A percentile compares a stretch with the other conserved stretches of the same genome.
Evolutionary conservation across 2,329 filamentous ascomycete species (phyloP).

Genomic region (Drechslerella coelobrocha): DNA sequence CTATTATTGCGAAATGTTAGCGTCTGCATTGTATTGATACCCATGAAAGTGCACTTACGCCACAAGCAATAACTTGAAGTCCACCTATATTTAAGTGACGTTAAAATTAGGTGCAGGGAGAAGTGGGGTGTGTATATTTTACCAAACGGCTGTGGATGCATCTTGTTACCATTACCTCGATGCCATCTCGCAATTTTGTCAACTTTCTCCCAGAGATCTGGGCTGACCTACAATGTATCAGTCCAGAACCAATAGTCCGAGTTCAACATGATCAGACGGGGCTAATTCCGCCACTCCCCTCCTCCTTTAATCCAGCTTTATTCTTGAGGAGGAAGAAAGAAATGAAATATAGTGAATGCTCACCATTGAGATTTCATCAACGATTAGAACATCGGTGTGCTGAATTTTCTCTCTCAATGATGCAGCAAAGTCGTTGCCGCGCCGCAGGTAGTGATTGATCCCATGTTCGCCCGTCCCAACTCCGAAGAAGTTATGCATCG

Average conservation of each 20-base stretch:
- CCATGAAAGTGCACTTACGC: conserved; percentile 52
- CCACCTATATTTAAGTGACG: conserved; percentile 58
- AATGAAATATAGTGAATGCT: too few relatives aligned
- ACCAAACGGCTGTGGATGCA: conserved; percentile 57
- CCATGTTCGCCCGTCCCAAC: conserved; percentile 62
- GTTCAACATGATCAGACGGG: conserved; percentile 58
- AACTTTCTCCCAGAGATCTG: conserved; percentile 62
- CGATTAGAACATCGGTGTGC: conserved; percentile 65
- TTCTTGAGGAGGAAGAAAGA: background rate
- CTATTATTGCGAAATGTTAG: background rate
- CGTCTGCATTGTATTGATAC: background rate
- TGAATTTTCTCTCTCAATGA: conserved; percentile 57
- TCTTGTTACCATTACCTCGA: conserved; percentile 8
- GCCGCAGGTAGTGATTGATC: conserved; percentile 43
- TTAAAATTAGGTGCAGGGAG: conserved; percentile 51
- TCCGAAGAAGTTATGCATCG: conserved; percentile 67
- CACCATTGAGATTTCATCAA: conserved; percentile 72
- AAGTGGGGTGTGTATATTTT: background rate
- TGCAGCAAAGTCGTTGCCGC: conserved; percentile 11
- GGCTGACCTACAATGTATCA: conserved; percentile 46
- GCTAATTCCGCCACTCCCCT: too few relatives aligned
- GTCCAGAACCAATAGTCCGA: background rate
- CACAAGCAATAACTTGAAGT: conserved; percentile 66
- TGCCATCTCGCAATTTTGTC: conserved; percentile 61
- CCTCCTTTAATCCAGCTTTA: too few relatives aligned